Percentiles rank a stretch among this genome's conserved stretches.
Evolutionary conservation across 2,329 filamentous ascomycete species (phyloP).

Genomic region (Pleurostoma richardsiae): DNA sequence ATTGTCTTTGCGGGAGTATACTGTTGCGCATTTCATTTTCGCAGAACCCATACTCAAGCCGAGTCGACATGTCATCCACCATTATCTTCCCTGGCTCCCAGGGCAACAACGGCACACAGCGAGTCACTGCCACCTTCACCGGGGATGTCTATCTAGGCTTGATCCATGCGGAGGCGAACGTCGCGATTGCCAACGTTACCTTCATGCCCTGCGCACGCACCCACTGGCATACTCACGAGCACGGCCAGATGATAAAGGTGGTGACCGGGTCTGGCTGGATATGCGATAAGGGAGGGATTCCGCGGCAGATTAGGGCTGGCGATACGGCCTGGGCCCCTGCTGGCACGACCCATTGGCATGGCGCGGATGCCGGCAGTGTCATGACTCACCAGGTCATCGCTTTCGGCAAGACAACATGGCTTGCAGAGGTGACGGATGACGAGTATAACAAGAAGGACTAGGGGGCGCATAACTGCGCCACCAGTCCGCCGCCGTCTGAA

Average conservation of each 20-base stretch:
- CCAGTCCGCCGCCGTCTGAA: too few species aligned
- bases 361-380: slow-evolving; percentile 29
- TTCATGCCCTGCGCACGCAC: slow-evolving; percentile 37
- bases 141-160: too few species aligned
- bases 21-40: too few species aligned
- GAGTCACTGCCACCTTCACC: too few species aligned
- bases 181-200: slow-evolving; percentile 20
- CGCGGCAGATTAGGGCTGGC: slow-evolving; percentile 27
- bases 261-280: slow-evolving; percentile 32
- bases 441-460: slow-evolving; percentile 19
- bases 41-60: too few species aligned
- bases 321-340: slow-evolving; percentile 33
- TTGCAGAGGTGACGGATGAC: slow-evolving; percentile 26
- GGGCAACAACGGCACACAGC: too few species aligned
- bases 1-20: too few species aligned
- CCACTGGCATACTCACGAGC: slow-evolving; percentile 37
- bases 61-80: too few species aligned
- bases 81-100: too few species aligned
- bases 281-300: slow-evolving; percentile 31
- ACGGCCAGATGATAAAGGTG: slow-evolving; percentile 35
- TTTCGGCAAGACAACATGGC: slow-evolving; percentile 29
- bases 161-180: too few species aligned
- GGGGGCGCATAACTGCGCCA: too few species aligned
- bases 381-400: slow-evolving; percentile 33
- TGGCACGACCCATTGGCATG: slow-evolving; percentile 38